Conservation (phyloP, 2,329 filamentous ascomycete genomes). For the Didymella sp. region DNA sequence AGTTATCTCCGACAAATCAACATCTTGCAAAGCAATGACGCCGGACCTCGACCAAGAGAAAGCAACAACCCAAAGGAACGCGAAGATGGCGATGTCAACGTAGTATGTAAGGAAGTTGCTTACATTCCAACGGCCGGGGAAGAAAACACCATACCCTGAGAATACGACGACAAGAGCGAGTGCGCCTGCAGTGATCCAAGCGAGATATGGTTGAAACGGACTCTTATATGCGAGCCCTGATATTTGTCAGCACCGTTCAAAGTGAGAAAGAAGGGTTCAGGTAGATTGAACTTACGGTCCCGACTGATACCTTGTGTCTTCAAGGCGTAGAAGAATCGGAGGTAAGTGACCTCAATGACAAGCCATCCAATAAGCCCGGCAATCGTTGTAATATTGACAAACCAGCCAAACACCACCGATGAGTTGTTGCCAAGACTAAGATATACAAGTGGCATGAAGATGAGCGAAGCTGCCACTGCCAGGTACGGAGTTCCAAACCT, state of each 20-base stretch:
- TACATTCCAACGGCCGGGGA: background rate
- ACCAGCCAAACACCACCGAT: conserved; percentile 65
- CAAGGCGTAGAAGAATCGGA: background rate
- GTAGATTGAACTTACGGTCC: background rate
- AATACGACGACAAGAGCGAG: background rate
- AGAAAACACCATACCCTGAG: background rate
- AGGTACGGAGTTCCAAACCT: background rate
- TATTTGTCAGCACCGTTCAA: background rate
- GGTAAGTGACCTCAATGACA: conserved; percentile 27
- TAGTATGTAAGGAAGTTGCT: background rate
- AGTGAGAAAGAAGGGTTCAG: background rate
- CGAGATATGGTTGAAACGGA: background rate
- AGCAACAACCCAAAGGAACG: background rate
- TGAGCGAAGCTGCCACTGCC: background rate
- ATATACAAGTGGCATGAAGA: background rate
- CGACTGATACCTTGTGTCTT: background rate
- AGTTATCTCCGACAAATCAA: background rate
- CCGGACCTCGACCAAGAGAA: background rate
- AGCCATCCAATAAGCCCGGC: conserved; percentile 60
- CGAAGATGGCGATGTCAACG: background rate
- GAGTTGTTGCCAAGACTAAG: conserved; percentile 47
- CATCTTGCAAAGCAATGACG: background rate
- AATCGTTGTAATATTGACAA: conserved; percentile 69
- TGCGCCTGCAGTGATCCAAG: background rate
- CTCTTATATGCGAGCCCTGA: background rate